phyloP scores from a whole-genome alignment of 148 eudicot genomes.

The Chenopodium suecicum region DNA sequence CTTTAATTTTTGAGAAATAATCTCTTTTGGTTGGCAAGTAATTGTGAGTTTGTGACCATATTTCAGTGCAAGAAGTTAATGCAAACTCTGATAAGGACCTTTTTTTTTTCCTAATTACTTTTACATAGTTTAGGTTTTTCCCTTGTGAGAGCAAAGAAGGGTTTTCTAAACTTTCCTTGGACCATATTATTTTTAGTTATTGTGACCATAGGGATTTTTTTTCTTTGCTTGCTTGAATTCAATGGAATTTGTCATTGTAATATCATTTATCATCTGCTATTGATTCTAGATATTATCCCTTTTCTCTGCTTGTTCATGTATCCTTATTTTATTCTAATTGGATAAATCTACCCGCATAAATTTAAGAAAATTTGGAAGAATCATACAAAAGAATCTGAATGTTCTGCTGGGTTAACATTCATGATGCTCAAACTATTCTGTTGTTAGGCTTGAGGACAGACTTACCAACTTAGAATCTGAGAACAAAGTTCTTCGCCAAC shows the following conservation, averaged over 20 bases:
- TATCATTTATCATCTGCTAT: not conserved
- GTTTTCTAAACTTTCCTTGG: not conserved
- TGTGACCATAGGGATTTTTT: not conserved
- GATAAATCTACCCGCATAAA: not conserved
- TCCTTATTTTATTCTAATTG: not conserved
- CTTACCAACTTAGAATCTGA: constrained; percentile 70
- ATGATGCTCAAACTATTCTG: constrained; percentile 31
- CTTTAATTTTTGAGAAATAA: not conserved
- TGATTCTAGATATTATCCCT: not conserved
- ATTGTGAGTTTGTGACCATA: too few species aligned
- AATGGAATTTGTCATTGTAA: not conserved
- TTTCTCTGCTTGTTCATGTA: not conserved
- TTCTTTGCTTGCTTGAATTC: not conserved
- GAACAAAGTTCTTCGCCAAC: constrained; percentile 88
- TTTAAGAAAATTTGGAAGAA: not conserved
- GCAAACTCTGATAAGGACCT: too few species aligned
- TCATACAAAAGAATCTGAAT: not conserved
- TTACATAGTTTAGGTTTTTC: not conserved
- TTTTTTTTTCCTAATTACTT: not conserved
- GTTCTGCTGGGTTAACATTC: constrained; percentile 14
- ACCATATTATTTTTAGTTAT: not conserved
- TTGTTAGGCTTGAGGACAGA: constrained; percentile 81
- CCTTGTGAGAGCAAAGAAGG: not conserved
- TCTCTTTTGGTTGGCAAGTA: not conserved
- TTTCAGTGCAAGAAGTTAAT: not conserved